Base-by-base conservation (phyloP, 257 asterid genomes). In the Ehretia macrophylla region DNA sequence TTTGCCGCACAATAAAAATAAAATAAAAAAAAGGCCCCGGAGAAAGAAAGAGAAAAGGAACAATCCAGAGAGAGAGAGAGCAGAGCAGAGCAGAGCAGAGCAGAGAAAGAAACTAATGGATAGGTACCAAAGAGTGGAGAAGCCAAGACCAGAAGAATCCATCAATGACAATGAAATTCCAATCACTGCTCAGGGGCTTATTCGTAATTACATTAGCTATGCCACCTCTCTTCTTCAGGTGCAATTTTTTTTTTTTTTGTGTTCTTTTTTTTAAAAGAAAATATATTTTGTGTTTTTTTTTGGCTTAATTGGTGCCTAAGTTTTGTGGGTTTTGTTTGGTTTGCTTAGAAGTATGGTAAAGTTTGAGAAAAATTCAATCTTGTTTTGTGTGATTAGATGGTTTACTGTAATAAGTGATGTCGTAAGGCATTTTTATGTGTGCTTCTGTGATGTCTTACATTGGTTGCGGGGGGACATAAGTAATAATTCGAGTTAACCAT, bases 201-300 rank as follows among this genome's bases (percentile, higher is more conserved):
- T 79, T 61, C 82, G 84, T 0, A 83, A 83, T 60, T 83, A 83
- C 70, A 74, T 77, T 64, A 77, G 73, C 70, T 83, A 79, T 47
- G 86, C 90, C 55, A 63, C 79, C 49, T 67, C 82, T 65, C 71
- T 83, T 56, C 79, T 79, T 59, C 90, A 83, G 82, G 90, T 79
- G 40, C 42, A 17, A 40, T 55, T 40, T 37, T 17, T 50, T 8
- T 50, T 20, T 10, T 12, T 51, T 13, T 51, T 20, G 14, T 4
- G 35, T 14, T 50, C 6, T 27, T 50, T 8, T 50, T 50, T 50
- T 48, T 5, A 46, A 11, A 38, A 38, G 11, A n/a, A n/a, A n/a
- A n/a, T n/a, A n/a, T n/a, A n/a, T n/a, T n/a, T 27, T 6, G 3
- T 27, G 35, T 27, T 3, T 27, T 27, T 27, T 27, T 27, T 6